Conservation (phyloP, 2,329 filamentous ascomycete genomes). For the Neofusicoccum umdonicola region DNA sequence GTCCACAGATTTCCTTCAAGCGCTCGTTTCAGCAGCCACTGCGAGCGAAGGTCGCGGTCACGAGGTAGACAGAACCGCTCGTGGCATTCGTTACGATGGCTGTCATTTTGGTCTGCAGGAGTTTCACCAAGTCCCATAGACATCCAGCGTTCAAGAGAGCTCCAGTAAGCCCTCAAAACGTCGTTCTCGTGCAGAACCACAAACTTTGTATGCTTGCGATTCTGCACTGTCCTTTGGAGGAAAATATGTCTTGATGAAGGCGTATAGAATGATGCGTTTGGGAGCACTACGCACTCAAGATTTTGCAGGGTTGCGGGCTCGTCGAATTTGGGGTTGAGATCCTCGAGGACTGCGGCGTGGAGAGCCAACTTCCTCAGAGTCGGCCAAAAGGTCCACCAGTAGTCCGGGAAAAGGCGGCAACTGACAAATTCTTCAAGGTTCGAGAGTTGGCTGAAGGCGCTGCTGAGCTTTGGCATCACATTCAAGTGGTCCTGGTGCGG, state of each 20-base stretch:
- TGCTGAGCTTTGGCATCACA: constrained; percentile 40
- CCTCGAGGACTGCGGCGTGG: constrained; percentile 42
- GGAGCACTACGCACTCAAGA: constrained; percentile 37
- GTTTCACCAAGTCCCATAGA: not conserved
- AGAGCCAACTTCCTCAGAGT: constrained; percentile 44
- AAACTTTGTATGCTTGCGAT: not conserved
- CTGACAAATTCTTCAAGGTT: constrained; percentile 51
- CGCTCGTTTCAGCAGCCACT: not conserved
- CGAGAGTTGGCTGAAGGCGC: constrained; percentile 46
- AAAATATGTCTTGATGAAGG: not conserved
- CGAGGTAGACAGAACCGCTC: not conserved
- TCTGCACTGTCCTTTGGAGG: not conserved
- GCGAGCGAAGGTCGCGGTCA: not conserved
- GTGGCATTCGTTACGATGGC: not conserved
- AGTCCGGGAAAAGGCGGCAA: constrained; percentile 30
- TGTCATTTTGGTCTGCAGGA: not conserved
- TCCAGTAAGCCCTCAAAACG: not conserved
- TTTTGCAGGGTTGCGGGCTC: constrained; percentile 35
- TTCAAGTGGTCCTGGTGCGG: constrained; percentile 43
- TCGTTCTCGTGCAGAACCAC: not conserved
- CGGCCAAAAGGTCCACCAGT: constrained; percentile 44
- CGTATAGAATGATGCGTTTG: not conserved
- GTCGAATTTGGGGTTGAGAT: constrained; percentile 26
- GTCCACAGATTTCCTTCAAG: not conserved
- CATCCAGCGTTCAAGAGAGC: not conserved